These are phyloP conservation scores for Chlorella sp. DNA, from an alignment of 139 green algal species.

Conservation along the genomic window DNA sequence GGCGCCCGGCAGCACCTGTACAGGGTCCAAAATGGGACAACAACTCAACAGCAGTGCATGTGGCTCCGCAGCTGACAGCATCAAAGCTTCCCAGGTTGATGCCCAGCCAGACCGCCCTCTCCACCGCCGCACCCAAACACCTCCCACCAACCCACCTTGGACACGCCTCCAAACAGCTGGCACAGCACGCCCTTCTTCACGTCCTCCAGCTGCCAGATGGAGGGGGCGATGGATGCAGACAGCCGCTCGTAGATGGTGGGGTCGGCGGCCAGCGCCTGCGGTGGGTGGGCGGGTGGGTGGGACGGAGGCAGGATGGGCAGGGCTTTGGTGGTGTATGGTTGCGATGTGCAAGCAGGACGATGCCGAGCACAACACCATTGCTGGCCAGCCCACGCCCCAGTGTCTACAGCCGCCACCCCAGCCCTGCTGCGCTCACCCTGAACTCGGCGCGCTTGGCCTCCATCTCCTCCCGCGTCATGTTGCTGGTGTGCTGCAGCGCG, in stretches of 20 bases:
- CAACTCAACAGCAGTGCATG: no score
- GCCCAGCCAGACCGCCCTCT: no score
- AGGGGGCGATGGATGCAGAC: constrained; percentile 86
- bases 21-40: no score
- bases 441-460: constrained; percentile 44
- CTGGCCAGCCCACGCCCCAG: no score
- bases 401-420: no score
- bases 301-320: no score
- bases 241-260: constrained; percentile 91
- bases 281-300: no score
- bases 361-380: no score
- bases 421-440: constrained; percentile 18
- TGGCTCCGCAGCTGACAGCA: no score
- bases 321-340: no score
- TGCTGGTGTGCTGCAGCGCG: constrained; percentile 29
- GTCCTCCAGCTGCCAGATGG: constrained; percentile 98
- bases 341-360: no score
- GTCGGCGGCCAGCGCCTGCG: constrained; percentile 61
- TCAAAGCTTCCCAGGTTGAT: no score
- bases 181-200: constrained; percentile 92
- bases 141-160: constrained; percentile 57
- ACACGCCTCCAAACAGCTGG: constrained; percentile 84
- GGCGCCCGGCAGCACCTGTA: constrained; percentile 60
- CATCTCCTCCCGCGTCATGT: constrained; percentile 47
- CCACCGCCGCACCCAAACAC: background rate